Percentiles rank a stretch among this genome's conserved stretches.
Conservation (phyloP, 305 asterid genomes). For the Fraxinus floribunda region DNA sequence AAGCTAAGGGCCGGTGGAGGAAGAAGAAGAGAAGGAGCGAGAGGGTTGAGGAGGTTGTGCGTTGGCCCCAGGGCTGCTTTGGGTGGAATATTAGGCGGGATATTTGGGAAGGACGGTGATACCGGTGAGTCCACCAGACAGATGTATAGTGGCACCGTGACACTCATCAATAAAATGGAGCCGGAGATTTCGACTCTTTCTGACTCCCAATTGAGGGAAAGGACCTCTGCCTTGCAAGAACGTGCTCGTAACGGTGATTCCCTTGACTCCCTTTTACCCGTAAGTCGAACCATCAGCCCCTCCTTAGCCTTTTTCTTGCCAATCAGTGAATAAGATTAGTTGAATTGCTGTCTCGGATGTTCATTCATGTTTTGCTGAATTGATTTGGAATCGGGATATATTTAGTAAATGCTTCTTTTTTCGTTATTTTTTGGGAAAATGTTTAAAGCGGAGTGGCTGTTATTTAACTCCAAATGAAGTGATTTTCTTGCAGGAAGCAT, state of each 20-base stretch:
- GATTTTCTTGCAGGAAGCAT: conserved; percentile 75
- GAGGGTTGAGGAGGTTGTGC: conserved; percentile 27
- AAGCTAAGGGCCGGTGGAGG: conserved; percentile 17
- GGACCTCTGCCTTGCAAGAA: conserved; percentile 62
- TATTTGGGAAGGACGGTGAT: conserved; percentile 65
- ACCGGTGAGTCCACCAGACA: conserved; percentile 80
- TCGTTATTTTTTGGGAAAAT: not conserved
- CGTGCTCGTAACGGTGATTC: conserved; percentile 66
- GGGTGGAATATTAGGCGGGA: conserved; percentile 84
- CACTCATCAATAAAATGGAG: conserved; percentile 70
- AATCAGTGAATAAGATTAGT: not conserved
- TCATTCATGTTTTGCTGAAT: not conserved
- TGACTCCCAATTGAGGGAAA: conserved; percentile 71
- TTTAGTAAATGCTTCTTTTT: not conserved
- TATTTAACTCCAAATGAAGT: conserved; percentile 5
- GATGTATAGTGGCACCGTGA: conserved; percentile 53
- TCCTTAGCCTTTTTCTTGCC: not conserved
- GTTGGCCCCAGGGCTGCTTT: conserved; percentile 47
- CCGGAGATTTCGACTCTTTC: conserved; percentile 66
- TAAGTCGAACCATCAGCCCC: conserved; percentile 31
- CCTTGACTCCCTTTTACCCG: conserved; percentile 83
- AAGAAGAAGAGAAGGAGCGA: conserved; percentile 27
- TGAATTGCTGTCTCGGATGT: not conserved
- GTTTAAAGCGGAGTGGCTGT: not conserved
- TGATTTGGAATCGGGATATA: not conserved